Evolutionary conservation across 2,329 filamentous ascomycete genomes (phyloP), one percentile per base, ranked within the genome.

Genomic region (Trichoderma breve): DNA sequence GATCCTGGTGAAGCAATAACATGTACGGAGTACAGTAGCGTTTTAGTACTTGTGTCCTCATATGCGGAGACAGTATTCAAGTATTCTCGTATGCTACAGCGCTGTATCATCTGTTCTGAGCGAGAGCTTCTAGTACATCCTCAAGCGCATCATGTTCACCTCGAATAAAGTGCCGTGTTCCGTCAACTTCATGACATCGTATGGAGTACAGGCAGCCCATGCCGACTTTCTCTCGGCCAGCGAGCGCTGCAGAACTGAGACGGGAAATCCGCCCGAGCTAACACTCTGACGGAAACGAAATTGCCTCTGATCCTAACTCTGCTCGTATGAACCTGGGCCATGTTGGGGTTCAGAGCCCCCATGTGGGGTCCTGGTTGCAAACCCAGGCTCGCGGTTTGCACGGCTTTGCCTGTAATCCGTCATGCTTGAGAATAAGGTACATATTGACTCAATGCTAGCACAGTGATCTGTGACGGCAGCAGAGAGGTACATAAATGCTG

Each of bases 281-380:
- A 24, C 21, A n/a, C 39, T 24, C 43, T 36, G 67, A 62, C 58
- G n/a, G 67, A 70, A 70, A 70, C 67, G 67, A 70, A 62, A 70
- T 70, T 70, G 67, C 67, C 34, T 26, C 55, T 61, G 58, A 62
- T 62, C 67, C 57, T 43, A 47, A 62, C 47, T 36, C 67, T 34
- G 57, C 57, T 70, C 67, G 67, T 70, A 70, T 70, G 67, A 70
- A 61, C 39, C 67, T 26, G 21, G 67, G 57, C 18, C 67, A 70
- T 47, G 57, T 62, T 70, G 67, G 58, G 67, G 57, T 70, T 70
- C 32, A 53, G 67, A 62, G 57, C 55, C 57, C 57, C 67, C 58
- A 62, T 70, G 57, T 70, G 67, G 67, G 30, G 67, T 62, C 57
- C 4, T 34, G 14, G 28, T 9, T n/a, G 36, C 53, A 47, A 61